Evolutionary conservation across 331 rosid genomes (phyloP).

Genomic region (Phaseolus coccineus): DNA sequence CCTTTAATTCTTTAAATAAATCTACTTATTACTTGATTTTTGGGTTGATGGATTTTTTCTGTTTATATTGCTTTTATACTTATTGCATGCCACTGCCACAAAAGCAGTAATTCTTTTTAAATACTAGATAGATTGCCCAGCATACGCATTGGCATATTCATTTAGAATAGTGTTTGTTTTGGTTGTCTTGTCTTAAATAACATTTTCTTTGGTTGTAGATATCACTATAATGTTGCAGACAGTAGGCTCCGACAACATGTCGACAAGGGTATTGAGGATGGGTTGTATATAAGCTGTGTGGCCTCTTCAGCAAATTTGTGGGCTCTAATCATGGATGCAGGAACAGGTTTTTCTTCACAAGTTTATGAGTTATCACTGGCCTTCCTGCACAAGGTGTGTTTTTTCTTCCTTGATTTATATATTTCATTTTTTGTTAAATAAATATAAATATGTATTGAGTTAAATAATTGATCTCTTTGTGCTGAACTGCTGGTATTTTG

Average conservation of each 20-base stretch:
- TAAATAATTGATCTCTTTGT: slow-evolving; percentile 29
- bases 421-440: slow-evolving; percentile 35
- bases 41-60: slow-evolving; percentile 35
- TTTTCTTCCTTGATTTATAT: slow-evolving; percentile 35
- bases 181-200: slow-evolving; percentile 40
- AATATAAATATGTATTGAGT: slow-evolving; percentile 17
- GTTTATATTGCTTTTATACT: slow-evolving; percentile 1
- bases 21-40: slow-evolving; percentile 6
- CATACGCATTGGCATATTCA: slow-evolving; percentile 37
- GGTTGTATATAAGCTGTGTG: slow-evolving; percentile 85
- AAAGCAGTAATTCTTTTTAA: background rate
- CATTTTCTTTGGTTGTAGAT: slow-evolving; percentile 58
- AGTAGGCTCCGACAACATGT: slow-evolving; percentile 87
- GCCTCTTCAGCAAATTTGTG: slow-evolving; percentile 81
- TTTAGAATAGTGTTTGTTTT: slow-evolving; percentile 35
- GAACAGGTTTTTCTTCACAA: slow-evolving; percentile 87
- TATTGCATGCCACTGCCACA: background rate
- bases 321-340: slow-evolving; percentile 97
- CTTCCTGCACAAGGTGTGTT: slow-evolving; percentile 84
- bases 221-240: slow-evolving; percentile 95
- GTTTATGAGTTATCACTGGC: slow-evolving; percentile 86
- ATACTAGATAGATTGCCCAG: slow-evolving; percentile 21
- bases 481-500: slow-evolving; percentile 33
- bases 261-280: slow-evolving; percentile 95
- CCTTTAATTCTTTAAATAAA: slow-evolving; percentile 12